Conservation (phyloP, 2,329 filamentous ascomycete species). For the Claviceps pazoutovae region DNA sequence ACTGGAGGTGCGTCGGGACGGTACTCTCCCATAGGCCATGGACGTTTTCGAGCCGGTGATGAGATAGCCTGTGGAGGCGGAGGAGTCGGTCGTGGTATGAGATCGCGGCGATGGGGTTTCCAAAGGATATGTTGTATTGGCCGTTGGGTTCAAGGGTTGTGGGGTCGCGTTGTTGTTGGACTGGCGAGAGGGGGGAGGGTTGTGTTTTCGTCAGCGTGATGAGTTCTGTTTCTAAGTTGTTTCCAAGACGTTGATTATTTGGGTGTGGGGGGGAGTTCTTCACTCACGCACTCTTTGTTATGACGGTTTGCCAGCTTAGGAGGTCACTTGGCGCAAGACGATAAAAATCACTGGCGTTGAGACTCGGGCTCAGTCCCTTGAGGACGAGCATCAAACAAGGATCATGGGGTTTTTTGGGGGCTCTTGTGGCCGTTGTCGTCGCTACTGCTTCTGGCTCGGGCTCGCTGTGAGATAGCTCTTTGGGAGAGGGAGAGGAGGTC, state of each 20-base stretch:
- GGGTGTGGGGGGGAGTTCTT: background rate
- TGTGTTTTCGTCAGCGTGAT: background rate
- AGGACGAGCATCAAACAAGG: slow-evolving; percentile 36
- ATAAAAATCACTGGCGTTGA: slow-evolving; percentile 57
- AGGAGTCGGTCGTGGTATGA: slow-evolving; percentile 37
- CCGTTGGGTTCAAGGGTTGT: slow-evolving; percentile 48
- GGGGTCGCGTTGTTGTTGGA: slow-evolving; percentile 51
- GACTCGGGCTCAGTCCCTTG: slow-evolving; percentile 40
- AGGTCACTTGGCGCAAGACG: slow-evolving; percentile 52
- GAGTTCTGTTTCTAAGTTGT: background rate
- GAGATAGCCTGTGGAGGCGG: slow-evolving; percentile 19
- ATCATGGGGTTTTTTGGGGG: background rate
- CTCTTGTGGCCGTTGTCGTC: background rate
- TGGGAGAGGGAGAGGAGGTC: background rate
- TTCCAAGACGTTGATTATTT: background rate
- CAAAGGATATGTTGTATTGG: slow-evolving; percentile 56
- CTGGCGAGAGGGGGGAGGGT: slow-evolving; percentile 13
- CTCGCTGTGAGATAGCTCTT: background rate
- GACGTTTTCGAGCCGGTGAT: slow-evolving; percentile 16
- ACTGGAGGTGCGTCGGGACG: slow-evolving; percentile 14
- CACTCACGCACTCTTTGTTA: slow-evolving; percentile 36
- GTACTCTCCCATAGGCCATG: slow-evolving; percentile 18
- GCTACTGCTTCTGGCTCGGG: background rate
- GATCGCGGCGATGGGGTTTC: slow-evolving; percentile 36
- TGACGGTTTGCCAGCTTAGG: slow-evolving; percentile 51